phyloP scores from a whole-genome alignment of 305 asterid species.

The Ajuga reptans region DNA sequence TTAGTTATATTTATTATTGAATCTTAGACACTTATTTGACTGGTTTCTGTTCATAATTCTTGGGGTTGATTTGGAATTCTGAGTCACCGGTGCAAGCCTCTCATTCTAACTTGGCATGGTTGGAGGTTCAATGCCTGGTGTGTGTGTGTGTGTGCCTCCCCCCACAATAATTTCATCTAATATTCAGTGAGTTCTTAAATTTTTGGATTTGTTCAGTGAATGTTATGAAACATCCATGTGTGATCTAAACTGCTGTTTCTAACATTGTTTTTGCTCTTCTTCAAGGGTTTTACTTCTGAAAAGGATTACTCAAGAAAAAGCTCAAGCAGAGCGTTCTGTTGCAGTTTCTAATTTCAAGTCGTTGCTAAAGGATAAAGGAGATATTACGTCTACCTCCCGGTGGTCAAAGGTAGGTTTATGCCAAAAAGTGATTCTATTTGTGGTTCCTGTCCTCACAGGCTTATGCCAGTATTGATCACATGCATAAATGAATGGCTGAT shows the following conservation, averaged over 20 bases:
- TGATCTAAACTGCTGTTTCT: conserved; percentile 8
- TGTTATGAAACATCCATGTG: conserved; percentile 6
- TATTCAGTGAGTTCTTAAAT: neutral
- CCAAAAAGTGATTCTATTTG: conserved; percentile 34
- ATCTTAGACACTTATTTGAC: neutral
- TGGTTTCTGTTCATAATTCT: neutral
- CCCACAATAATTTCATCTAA: neutral
- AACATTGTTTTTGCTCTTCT: conserved; percentile 24
- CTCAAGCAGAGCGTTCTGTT: conserved; percentile 70
- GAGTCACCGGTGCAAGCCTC: neutral
- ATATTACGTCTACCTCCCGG: conserved; percentile 56
- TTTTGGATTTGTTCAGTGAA: conserved; percentile 14
- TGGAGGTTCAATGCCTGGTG: neutral
- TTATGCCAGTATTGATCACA: neutral
- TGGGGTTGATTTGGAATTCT: neutral
- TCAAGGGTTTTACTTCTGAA: conserved; percentile 65
- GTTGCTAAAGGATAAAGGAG: conserved; percentile 71
- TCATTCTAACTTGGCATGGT: neutral
- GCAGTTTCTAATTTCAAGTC: conserved; percentile 60
- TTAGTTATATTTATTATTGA: neutral
- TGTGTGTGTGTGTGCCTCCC: neutral
- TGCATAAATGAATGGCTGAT: neutral
- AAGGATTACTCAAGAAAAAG: conserved; percentile 71
- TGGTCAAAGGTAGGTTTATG: conserved; percentile 76
- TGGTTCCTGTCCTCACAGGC: conserved; percentile 42